A percentile compares a stretch with the other conserved stretches of the same genome.
These are phyloP conservation scores for Botrytis sinoallii DNA, from an alignment of 2,329 filamentous ascomycete species.

Conservation along the genomic window DNA sequence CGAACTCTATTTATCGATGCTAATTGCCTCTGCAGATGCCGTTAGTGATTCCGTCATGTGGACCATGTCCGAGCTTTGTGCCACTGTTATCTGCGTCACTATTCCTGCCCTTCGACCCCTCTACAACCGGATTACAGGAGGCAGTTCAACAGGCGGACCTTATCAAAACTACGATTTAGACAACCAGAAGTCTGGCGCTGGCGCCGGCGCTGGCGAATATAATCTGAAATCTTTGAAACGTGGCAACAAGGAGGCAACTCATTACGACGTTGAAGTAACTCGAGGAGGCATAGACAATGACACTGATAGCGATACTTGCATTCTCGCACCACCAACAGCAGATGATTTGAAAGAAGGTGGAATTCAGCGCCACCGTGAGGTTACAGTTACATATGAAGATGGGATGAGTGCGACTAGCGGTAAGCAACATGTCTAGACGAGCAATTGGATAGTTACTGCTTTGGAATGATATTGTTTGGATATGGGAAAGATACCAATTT, in stretches of 20 bases:
- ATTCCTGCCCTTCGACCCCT: slow-evolving; percentile 14
- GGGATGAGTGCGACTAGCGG: background rate
- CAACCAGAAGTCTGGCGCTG: background rate
- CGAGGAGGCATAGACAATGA: background rate
- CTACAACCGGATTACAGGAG: slow-evolving; percentile 8
- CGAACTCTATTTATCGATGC: background rate
- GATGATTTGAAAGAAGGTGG: background rate
- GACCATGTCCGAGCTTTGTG: slow-evolving; percentile 13
- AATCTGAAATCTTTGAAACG: background rate
- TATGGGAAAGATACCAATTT: background rate
- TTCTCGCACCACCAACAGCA: background rate
- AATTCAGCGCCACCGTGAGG: slow-evolving; percentile 1
- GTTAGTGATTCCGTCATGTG: slow-evolving; percentile 16
- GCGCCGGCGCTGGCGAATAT: background rate
- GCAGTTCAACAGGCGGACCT: background rate
- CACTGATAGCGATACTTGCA: slow-evolving; percentile 12
- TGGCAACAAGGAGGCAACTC: background rate
- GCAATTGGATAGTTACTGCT: background rate
- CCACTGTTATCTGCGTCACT: slow-evolving; percentile 9
- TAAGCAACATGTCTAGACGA: slow-evolving; percentile 7
- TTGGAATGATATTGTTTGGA: background rate
- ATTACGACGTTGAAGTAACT: background rate
- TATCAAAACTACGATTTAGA: slow-evolving; percentile 11
- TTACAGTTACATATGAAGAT: slow-evolving; percentile 6
- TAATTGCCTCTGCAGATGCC: background rate